These are phyloP conservation scores for Pyracantha coccinea DNA, from an alignment of 331 rosid genomes.

Conservation along the genomic window DNA sequence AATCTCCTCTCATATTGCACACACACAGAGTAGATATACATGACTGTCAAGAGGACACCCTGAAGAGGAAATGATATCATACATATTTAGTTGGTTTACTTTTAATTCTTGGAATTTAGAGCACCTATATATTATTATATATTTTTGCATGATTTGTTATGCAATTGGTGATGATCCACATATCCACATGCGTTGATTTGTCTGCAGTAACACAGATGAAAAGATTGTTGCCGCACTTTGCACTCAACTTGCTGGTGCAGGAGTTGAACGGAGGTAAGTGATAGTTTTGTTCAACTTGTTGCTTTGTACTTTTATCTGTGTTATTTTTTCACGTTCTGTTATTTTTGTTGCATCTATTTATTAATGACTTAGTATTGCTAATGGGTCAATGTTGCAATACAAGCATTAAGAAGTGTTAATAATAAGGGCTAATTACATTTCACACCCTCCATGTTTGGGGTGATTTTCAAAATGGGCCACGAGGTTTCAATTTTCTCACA, in stretches of 20 bases:
- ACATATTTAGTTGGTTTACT: background rate
- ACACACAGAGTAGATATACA: background rate
- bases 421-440: background rate
- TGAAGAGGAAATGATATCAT: background rate
- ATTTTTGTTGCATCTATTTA: background rate
- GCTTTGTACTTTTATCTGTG: background rate
- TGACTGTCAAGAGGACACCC: background rate
- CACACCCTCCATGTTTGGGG: too few species aligned
- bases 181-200: background rate
- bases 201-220: constrained; percentile 79
- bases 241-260: constrained; percentile 34
- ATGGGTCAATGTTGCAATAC: background rate
- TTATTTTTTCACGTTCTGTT: background rate
- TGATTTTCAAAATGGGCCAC: too few species aligned
- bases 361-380: background rate
- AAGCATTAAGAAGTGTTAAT: background rate
- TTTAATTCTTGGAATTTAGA: background rate
- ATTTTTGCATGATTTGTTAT: background rate
- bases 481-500: too few species aligned
- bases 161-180: background rate
- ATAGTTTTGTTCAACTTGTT: background rate
- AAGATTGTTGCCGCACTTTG: constrained; percentile 93
- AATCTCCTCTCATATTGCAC: background rate
- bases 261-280: constrained; percentile 55
- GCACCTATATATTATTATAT: background rate